A percentile compares a stretch with the other conserved stretches of the same genome.
Conservation (phyloP, 2,329 filamentous ascomycete genomes). For the Cladosporium sphaerospermum region DNA sequence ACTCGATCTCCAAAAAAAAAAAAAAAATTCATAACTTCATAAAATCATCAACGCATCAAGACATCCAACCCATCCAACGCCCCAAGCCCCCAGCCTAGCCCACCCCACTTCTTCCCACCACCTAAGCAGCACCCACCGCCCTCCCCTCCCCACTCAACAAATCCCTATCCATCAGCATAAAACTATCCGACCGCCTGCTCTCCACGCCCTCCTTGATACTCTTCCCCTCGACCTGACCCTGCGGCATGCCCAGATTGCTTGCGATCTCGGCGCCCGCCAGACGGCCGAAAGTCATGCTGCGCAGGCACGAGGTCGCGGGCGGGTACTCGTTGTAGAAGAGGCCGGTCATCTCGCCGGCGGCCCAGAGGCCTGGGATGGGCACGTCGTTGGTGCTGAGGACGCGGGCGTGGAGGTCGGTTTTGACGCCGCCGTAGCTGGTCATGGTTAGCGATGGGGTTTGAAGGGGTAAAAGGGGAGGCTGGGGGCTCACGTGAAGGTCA, state of each 20-base stretch:
- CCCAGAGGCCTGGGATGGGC: slow-evolving; percentile 34
- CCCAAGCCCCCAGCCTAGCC: no score
- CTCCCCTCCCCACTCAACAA: slow-evolving; percentile 4
- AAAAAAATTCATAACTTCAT: no score
- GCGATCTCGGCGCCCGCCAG: slow-evolving; percentile 29
- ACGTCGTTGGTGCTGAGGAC: slow-evolving; percentile 36
- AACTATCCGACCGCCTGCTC: slow-evolving; percentile 1
- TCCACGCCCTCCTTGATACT: slow-evolving; percentile 5
- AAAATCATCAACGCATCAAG: no score
- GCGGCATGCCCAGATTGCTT: slow-evolving; percentile 17
- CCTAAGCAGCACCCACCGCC: not conserved
- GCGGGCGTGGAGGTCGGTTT: slow-evolving; percentile 34
- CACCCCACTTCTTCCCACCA: not conserved
- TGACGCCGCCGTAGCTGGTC: slow-evolving; percentile 35
- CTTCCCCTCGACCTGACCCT: slow-evolving; percentile 4
- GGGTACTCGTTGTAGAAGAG: slow-evolving; percentile 34
- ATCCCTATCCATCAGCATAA: slow-evolving; percentile 11
- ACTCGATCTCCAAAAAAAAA: no score
- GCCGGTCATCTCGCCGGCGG: slow-evolving; percentile 31
- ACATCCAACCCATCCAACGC: no score
- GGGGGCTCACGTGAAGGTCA: slow-evolving; percentile 24
- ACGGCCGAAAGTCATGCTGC: slow-evolving; percentile 30
- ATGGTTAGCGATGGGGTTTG: slow-evolving; percentile 16
- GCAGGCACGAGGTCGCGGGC: slow-evolving; percentile 29
- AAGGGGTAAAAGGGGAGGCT: not conserved